phyloP scores from a whole-genome alignment of 306 rosid species.

The Inga leiocalycina region DNA sequence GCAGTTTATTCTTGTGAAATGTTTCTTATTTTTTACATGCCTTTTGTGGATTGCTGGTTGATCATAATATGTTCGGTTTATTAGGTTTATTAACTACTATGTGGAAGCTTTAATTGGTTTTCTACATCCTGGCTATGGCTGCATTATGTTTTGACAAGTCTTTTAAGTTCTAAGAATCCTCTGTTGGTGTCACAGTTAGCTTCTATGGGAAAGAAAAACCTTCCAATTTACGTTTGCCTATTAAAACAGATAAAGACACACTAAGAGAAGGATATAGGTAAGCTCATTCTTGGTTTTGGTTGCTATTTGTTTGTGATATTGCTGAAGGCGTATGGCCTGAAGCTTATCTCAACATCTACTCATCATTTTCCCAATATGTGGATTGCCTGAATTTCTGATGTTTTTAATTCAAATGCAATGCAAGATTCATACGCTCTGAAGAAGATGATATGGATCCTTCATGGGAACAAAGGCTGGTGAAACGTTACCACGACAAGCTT shows the following conservation, averaged over 20 bases:
- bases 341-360: slow-evolving; percentile 17
- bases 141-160: slow-evolving; percentile 3
- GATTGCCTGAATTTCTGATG: slow-evolving; percentile 36
- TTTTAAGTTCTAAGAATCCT: slow-evolving; percentile 23
- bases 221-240: slow-evolving; percentile 56
- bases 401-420: slow-evolving; percentile 37
- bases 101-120: slow-evolving; percentile 10
- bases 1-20: neutral
- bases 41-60: neutral
- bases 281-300: slow-evolving; percentile 16
- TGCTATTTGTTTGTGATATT: slow-evolving; percentile 17
- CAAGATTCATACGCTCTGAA: slow-evolving; percentile 88
- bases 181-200: slow-evolving; percentile 54
- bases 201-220: slow-evolving; percentile 69
- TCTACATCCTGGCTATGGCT: neutral
- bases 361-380: slow-evolving; percentile 26
- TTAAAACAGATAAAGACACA: slow-evolving; percentile 93
- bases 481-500: slow-evolving; percentile 89
- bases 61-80: neutral
- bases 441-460: slow-evolving; percentile 92
- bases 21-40: neutral
- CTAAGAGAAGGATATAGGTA: slow-evolving; percentile 90
- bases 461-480: slow-evolving; percentile 98
- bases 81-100: neutral
- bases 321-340: neutral